A percentile compares a stretch with the other conserved stretches of the same genome.
Evolutionary conservation across 1,139 yeast species (phyloP).

Genomic region (Sugiyamaella neomexicana): DNA sequence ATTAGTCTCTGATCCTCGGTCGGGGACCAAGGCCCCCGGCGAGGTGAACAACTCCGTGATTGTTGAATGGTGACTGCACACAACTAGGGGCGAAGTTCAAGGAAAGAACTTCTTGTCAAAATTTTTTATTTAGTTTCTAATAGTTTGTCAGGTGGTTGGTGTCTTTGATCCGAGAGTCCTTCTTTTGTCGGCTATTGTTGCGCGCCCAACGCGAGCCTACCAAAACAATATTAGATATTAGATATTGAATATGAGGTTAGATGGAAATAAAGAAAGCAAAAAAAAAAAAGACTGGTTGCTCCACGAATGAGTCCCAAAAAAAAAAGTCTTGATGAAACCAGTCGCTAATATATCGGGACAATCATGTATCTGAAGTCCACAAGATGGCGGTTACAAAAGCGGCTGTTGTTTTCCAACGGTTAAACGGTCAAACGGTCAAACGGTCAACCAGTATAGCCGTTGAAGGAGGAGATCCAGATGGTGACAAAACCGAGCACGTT

Average conservation of each 20-base stretch:
- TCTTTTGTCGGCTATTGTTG: not conserved
- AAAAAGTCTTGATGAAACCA: too few species aligned
- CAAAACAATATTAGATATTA: too few species aligned
- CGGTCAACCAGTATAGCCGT: too few species aligned
- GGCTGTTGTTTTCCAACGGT: too few species aligned
- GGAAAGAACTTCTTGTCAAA: not conserved
- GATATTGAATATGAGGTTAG: not conserved
- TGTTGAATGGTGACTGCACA: slow-evolving; percentile 11
- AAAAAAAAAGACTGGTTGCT: not conserved
- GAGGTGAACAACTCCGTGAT: slow-evolving; percentile 19
- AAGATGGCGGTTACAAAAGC: too few species aligned
- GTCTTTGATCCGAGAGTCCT: not conserved
- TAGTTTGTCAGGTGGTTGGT: not conserved
- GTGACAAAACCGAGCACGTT: too few species aligned
- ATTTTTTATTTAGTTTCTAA: not conserved
- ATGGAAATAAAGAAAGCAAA: too few species aligned
- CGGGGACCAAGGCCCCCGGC: slow-evolving; percentile 82
- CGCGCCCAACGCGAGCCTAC: too few species aligned
- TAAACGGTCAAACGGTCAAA: too few species aligned
- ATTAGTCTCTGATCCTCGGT: slow-evolving; percentile 75
- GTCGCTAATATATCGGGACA: too few species aligned
- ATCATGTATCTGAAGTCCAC: too few species aligned
- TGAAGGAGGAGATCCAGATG: not conserved
- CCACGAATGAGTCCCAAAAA: too few species aligned
- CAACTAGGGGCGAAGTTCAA: not conserved